Conservation (phyloP, 2,329 filamentous ascomycete genomes). For the Aulographum hederae region DNA sequence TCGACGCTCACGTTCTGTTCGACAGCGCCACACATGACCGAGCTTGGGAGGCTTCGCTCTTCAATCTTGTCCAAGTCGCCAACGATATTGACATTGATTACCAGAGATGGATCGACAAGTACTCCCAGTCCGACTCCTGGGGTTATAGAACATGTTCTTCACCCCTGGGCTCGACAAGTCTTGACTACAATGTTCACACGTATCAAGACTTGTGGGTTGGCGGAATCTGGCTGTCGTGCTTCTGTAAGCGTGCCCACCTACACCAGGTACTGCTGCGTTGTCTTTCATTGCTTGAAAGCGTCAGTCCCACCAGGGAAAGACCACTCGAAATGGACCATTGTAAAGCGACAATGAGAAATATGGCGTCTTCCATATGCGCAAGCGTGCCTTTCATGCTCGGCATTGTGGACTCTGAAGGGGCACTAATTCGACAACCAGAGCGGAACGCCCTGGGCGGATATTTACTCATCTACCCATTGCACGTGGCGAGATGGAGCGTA, state of each 20-base stretch:
- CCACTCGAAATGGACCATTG: neutral
- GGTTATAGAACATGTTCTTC: no score
- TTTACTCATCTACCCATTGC: neutral
- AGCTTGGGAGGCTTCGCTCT: neutral
- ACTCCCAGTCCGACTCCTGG: neutral
- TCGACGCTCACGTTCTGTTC: neutral
- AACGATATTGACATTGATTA: neutral
- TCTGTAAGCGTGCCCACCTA: neutral
- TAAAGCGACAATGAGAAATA: neutral
- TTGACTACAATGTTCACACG: neutral
- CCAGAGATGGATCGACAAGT: neutral
- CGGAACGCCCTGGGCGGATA: neutral
- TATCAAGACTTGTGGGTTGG: neutral
- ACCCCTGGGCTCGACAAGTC: neutral
- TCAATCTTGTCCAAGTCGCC: neutral
- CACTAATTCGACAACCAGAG: neutral
- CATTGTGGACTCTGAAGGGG: neutral
- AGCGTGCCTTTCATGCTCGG: neutral
- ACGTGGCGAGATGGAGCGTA: neutral
- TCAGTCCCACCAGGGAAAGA: no score
- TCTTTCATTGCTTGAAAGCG: neutral
- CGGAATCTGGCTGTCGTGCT: neutral
- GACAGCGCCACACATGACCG: neutral
- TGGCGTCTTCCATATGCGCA: neutral
- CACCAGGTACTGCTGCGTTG: neutral